phyloP scores from a whole-genome alignment of 805 yeast species.

The Starmerella etchellsii region DNA sequence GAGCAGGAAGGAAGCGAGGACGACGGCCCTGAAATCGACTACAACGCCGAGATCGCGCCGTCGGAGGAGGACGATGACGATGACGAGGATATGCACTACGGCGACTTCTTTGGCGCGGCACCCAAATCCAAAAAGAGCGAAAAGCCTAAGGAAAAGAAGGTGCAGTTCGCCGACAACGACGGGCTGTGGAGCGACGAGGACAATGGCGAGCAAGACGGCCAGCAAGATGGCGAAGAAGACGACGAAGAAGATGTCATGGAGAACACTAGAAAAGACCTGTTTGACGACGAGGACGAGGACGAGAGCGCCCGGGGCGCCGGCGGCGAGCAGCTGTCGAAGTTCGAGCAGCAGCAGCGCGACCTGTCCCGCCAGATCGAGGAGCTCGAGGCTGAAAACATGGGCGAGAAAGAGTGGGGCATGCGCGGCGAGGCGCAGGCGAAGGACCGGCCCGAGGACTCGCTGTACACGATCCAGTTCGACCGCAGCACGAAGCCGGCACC shows the following conservation, averaged over 20 bases:
- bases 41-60: slow-evolving; percentile 31
- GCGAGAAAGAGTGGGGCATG: slow-evolving; percentile 86
- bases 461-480: slow-evolving; percentile 75
- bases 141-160: slow-evolving; percentile 2
- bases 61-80: slow-evolving; percentile 38
- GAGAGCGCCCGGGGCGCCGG: slow-evolving; percentile 48
- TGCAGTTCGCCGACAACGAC: slow-evolving; percentile 10
- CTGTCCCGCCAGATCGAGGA: slow-evolving; percentile 64
- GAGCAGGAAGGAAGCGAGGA: slow-evolving; percentile 38
- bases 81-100: slow-evolving; percentile 27
- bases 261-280: slow-evolving; percentile 27
- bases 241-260: slow-evolving; percentile 22
- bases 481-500: slow-evolving; percentile 94
- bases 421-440: slow-evolving; percentile 80
- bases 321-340: slow-evolving; percentile 47
- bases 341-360: slow-evolving; percentile 68
- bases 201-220: slow-evolving; percentile 17
- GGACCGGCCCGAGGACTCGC: slow-evolving; percentile 73
- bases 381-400: slow-evolving; percentile 76
- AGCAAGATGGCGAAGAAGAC: slow-evolving; percentile 9
- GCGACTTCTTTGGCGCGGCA: slow-evolving; percentile 32
- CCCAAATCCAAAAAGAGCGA: slow-evolving; percentile 13
- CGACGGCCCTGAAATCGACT: slow-evolving; percentile 37
- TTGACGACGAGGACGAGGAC: slow-evolving; percentile 36
- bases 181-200: slow-evolving; percentile 4